Conservation (phyloP, 352 stramenopile species). For the Globisporangium spiculum region DNA sequence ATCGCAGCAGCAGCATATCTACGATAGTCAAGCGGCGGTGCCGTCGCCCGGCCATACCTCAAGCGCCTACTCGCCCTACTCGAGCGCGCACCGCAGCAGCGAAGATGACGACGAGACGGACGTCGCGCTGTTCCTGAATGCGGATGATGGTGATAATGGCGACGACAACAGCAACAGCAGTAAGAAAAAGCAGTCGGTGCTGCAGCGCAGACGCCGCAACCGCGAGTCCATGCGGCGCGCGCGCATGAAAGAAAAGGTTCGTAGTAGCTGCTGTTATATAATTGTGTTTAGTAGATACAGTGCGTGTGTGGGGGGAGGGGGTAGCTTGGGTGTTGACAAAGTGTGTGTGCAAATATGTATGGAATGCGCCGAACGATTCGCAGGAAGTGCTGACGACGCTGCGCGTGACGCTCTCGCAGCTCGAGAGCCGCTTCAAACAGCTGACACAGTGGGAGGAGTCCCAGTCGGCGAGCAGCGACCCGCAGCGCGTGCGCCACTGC, state of each 20-base stretch:
- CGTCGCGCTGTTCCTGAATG: neutral
- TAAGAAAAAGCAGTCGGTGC: slow-evolving; percentile 14
- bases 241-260: slow-evolving; percentile 24
- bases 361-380: neutral
- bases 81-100: slow-evolving; percentile 5
- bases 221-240: slow-evolving; percentile 35
- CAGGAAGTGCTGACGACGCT: slow-evolving; percentile 28
- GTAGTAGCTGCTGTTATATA: neutral
- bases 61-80: neutral
- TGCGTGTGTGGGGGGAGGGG: neutral
- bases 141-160: neutral
- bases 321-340: neutral
- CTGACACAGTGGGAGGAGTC: slow-evolving; percentile 15
- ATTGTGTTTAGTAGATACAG: neutral
- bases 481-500: slow-evolving; percentile 13
- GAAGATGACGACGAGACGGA: slow-evolving; percentile 5
- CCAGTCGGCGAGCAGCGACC: slow-evolving; percentile 5
- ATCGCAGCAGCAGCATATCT: neutral
- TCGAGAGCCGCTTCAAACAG: slow-evolving; percentile 22
- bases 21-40: neutral
- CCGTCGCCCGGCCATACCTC: neutral
- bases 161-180: neutral
- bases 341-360: neutral
- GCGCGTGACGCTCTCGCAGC: slow-evolving; percentile 19
- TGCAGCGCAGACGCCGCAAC: slow-evolving; percentile 25